phyloP scores from a whole-genome alignment of 2,329 filamentous ascomycete species.

The Clarireedia homoeocarpa region DNA sequence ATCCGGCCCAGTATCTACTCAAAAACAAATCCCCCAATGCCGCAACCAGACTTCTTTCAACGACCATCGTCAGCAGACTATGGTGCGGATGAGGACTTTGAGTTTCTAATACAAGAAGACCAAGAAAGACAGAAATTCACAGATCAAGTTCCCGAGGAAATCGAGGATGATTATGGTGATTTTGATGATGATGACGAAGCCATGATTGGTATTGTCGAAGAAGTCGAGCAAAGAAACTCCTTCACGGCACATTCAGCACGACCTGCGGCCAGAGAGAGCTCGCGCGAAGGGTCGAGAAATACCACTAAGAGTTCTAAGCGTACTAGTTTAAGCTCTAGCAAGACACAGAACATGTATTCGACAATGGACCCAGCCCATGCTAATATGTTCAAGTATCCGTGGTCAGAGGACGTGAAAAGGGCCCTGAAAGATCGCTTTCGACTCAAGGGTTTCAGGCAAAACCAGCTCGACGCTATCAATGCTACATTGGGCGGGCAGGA shows the following conservation, averaged over 20 bases:
- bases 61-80: conserved; percentile 16
- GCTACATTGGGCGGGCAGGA: conserved; percentile 81
- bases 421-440: conserved; percentile 79
- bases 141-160: conserved; percentile 4
- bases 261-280: conserved; percentile 16
- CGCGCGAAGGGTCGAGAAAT: conserved; percentile 16
- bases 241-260: conserved; percentile 15
- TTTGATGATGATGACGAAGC: conserved; percentile 30
- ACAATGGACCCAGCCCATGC: conserved; percentile 31
- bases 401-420: conserved; percentile 78
- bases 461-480: conserved; percentile 94
- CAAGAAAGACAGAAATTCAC: conserved; percentile 11
- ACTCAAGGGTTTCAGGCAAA: conserved; percentile 78
- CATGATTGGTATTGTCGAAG: conserved; percentile 35
- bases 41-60: conserved; percentile 1
- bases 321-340: not conserved
- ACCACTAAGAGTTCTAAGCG: conserved; percentile 12
- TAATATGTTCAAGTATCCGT: conserved; percentile 58
- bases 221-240: conserved; percentile 33
- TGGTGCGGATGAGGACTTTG: conserved; percentile 19
- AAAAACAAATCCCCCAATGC: not conserved
- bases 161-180: conserved; percentile 20
- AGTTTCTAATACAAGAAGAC: conserved; percentile 22
- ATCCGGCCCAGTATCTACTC: not conserved
- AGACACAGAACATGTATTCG: conserved; percentile 25